phyloP scores from a whole-genome alignment of 1,284 basidiomycete genomes.

The Pseudozyma pruni region DNA sequence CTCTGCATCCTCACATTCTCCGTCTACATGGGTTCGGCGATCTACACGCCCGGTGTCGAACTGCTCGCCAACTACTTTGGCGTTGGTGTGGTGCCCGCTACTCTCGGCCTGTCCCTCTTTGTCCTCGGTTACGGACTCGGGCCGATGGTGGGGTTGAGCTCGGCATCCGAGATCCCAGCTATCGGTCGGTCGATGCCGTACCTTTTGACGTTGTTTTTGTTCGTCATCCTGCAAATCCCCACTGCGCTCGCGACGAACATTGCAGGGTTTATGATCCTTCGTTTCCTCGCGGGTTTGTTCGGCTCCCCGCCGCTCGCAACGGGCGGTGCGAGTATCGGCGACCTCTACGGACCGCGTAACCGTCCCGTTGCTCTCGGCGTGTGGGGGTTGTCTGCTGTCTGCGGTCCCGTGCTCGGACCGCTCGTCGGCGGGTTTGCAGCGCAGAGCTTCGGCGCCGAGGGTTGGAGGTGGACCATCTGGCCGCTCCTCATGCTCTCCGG shows the following conservation, averaged over 20 bases:
- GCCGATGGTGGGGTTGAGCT: slow-evolving; percentile 62
- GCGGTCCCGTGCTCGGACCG: slow-evolving; percentile 53
- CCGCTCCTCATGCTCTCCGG: slow-evolving; percentile 67
- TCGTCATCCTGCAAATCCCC: slow-evolving; percentile 50
- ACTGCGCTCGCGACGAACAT: slow-evolving; percentile 37
- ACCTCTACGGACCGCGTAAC: slow-evolving; percentile 32
- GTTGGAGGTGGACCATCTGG: slow-evolving; percentile 67
- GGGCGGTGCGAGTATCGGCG: slow-evolving; percentile 57
- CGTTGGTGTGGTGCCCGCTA: slow-evolving; percentile 28
- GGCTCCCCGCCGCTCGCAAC: slow-evolving; percentile 57
- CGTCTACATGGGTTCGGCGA: slow-evolving; percentile 74
- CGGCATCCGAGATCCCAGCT: slow-evolving; percentile 65
- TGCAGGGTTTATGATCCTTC: slow-evolving; percentile 51
- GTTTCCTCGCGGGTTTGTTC: slow-evolving; percentile 56
- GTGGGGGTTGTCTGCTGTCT: slow-evolving; percentile 49
- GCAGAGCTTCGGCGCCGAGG: slow-evolving; percentile 28
- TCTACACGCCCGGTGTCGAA: slow-evolving; percentile 73
- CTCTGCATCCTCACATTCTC: slow-evolving; percentile 70
- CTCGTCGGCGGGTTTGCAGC: slow-evolving; percentile 55
- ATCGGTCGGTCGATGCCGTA: slow-evolving; percentile 55
- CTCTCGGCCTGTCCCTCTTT: slow-evolving; percentile 51
- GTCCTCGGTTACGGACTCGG: slow-evolving; percentile 55
- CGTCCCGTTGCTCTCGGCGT: slow-evolving; percentile 46
- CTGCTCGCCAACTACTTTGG: slow-evolving; percentile 66
- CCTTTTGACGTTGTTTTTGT: slow-evolving; percentile 47